Evolutionary conservation across 2,329 filamentous ascomycete species (phyloP).

Genomic region (Penicillium sp.): DNA sequence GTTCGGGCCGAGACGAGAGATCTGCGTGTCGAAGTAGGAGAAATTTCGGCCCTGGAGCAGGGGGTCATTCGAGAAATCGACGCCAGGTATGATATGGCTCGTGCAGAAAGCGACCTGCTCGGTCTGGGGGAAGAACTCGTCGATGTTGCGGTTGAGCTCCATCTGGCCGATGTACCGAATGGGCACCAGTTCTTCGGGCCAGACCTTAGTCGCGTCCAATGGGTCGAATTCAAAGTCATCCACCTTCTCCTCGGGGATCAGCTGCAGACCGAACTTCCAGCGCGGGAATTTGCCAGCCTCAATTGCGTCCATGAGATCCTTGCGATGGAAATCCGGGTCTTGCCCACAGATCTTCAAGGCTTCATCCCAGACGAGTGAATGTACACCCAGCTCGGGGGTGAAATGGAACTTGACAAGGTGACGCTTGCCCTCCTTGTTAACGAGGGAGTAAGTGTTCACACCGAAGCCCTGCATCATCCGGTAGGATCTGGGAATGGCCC

Average conservation of each 20-base stretch:
- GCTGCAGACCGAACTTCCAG: slow-evolving; percentile 83
- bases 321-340: slow-evolving; percentile 80
- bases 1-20: slow-evolving; percentile 70
- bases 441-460: slow-evolving; percentile 37
- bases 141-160: slow-evolving; percentile 75
- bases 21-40: slow-evolving; percentile 56
- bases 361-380: slow-evolving; percentile 59
- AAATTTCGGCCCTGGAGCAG: slow-evolving; percentile 73
- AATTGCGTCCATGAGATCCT: slow-evolving; percentile 75
- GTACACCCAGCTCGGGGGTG: slow-evolving; percentile 37
- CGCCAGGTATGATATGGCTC: slow-evolving; percentile 74
- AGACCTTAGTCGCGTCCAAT: slow-evolving; percentile 81
- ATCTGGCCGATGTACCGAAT: slow-evolving; percentile 77
- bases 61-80: slow-evolving; percentile 76
- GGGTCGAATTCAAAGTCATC: slow-evolving; percentile 84
- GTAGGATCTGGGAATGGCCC: slow-evolving; percentile 37
- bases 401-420: slow-evolving; percentile 40
- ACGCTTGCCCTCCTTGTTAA: slow-evolving; percentile 37
- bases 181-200: slow-evolving; percentile 76
- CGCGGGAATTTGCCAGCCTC: slow-evolving; percentile 69
- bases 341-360: slow-evolving; percentile 72
- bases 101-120: slow-evolving; percentile 86
- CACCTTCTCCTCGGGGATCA: slow-evolving; percentile 69
- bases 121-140: slow-evolving; percentile 80
- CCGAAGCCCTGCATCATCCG: slow-evolving; percentile 43